Evolutionary conservation across 495 filamentous ascomycete species (phyloP), one percentile per base, ranked within the genome.

Genomic region (Peziza echinospora): DNA sequence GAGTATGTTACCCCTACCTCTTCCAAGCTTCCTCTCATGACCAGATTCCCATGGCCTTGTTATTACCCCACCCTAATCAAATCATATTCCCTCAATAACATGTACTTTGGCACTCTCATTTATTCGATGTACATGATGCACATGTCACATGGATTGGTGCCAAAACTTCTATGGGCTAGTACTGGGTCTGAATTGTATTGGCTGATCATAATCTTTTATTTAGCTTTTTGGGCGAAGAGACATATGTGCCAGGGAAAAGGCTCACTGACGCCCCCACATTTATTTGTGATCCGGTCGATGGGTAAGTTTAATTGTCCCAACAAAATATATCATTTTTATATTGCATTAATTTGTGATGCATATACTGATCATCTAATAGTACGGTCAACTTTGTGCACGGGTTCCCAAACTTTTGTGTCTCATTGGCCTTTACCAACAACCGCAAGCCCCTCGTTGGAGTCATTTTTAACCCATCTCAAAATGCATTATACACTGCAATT

Each of bases 231-330:
- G 82, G 82, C 56, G 82, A 89, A 57, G 84, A 93, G 60, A 91
- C 80, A 17, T 89, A 86, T 69, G 62, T 77, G 41, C 70, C 79
- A 23, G 72, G 76, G 46, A 64, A 64, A 49, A 65, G 57, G 22
- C 65, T 93, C 47, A 82, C 78, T 2, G 55, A 68, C 28, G 67
- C 65, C 1, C 84, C 84, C 1, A 93, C 84, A 41, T 92, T 93
- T 64, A 71, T 92, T 62, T 73, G 80, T 49, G 84, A 93, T 64
- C 84, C 84, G 34, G 85, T 91, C 55, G 84, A 93, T 64, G 84
- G 84, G 30, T 37, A 37, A 37, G 30, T 17, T n/a, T n/a, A n/a
- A n/a, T n/a, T 6, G 30, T 17, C 30, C 30, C 30, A 2, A 2
- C 5, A n/a, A n/a, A n/a, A n/a, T n/a, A n/a, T 5, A 11, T 17